Conservation (phyloP, 495 filamentous ascomycete genomes). For the Zalerion maritima region DNA sequence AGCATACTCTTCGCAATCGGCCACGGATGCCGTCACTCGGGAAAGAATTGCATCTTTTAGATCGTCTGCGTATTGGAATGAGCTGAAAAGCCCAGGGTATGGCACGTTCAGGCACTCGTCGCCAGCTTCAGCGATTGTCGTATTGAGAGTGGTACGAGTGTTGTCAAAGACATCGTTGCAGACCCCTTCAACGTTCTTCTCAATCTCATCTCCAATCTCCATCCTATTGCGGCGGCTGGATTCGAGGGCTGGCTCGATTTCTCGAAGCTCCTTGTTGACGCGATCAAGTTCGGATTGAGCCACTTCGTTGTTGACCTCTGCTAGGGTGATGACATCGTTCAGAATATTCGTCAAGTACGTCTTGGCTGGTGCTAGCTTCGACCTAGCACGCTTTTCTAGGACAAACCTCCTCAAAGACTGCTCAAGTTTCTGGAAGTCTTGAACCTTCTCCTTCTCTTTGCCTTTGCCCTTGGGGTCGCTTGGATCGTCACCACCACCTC, state of each 20-base stretch:
- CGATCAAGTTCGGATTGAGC: constrained; percentile 76
- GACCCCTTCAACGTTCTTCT: constrained; percentile 68
- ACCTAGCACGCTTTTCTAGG: constrained; percentile 85
- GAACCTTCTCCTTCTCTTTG: constrained; percentile 73
- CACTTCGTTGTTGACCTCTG: constrained; percentile 75
- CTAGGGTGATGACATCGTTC: constrained; percentile 66
- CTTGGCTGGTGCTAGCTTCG: constrained; percentile 88
- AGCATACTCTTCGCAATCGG: constrained; percentile 69
- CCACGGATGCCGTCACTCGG: constrained; percentile 65
- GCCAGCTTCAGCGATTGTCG: constrained; percentile 59
- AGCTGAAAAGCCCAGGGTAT: constrained; percentile 74
- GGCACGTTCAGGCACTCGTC: constrained; percentile 62
- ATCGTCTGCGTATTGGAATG: constrained; percentile 87
- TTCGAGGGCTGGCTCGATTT: constrained; percentile 75
- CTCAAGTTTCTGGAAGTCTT: constrained; percentile 82
- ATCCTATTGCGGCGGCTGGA: constrained; percentile 64
- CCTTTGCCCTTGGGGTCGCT: constrained; percentile 70
- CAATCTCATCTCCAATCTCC: constrained; percentile 70
- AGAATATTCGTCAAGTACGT: constrained; percentile 94
- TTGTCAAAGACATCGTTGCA: constrained; percentile 72
- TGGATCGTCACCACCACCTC: constrained; percentile 40
- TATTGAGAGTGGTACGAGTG: constrained; percentile 56
- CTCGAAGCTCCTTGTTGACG: constrained; percentile 61
- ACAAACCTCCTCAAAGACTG: constrained; percentile 83
- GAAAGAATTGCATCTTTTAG: constrained; percentile 83